Base-by-base conservation (phyloP, 345 rosid species). In the Euphorbia lathyris region DNA sequence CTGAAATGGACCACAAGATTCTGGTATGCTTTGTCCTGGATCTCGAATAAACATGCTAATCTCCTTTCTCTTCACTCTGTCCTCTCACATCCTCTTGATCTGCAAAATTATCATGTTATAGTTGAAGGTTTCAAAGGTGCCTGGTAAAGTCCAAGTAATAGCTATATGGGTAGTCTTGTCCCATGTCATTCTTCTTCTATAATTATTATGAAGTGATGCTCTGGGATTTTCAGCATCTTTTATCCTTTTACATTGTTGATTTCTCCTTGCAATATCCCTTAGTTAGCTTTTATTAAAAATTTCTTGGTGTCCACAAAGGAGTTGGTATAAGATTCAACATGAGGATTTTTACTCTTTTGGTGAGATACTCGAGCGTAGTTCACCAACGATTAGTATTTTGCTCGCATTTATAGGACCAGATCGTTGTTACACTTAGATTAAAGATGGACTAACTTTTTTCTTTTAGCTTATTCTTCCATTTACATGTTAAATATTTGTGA, bases 1-100 rank as follows among this genome's bases (percentile, higher is more conserved):
- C 90, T 65, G 94, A 94, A 70, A 78, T 87, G 70, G 97, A 88
- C 73, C 83, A 77, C 72, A 85, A 87, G 65, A 83, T 87, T 70
- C 88, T 80, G 93, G 98, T 94, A 91, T 59, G 65, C 67, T 25
- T 64, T 60, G 7, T 9, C 42, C 20, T 58, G 40, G 32, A 58
- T 58, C 23, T 58, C 9, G 42, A 58, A 19, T 20, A 29, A 17
- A 14, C 4, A 14, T 58, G 11, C 34, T 4, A 0, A 11, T 17
- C 12, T 12, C 32, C 7, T 38, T 30, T 34, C 63, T 29, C 62
- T 34, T 1, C 7, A n/a, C 4, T 29, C 19, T 32, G 7, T 58
- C 22, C 63, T 19, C 38, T 20, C 17, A 30, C 7, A 29, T 58
- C 7, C 3, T 17, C 22, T 19, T 30, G 11, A 6, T 29, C 63